Conservation (phyloP, 495 filamentous ascomycete genomes). For the Neurospora tetrasperma region DNA sequence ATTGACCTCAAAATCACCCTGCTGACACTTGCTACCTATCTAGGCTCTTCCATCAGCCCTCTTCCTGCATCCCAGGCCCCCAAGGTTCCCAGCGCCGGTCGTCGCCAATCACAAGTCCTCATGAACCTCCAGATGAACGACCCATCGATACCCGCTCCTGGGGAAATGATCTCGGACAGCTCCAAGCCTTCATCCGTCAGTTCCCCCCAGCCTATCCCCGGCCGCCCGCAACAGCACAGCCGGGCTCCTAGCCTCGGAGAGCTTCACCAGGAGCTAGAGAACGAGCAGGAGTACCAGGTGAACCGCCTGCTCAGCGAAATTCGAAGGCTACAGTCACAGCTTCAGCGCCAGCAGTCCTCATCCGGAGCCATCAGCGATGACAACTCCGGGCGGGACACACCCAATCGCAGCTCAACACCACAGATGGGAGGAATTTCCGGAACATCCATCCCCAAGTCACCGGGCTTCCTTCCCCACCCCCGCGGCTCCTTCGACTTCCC, state of each 20-base stretch:
- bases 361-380: conserved; percentile 54
- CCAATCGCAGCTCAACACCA: conserved; percentile 17
- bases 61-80: conserved; percentile 33
- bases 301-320: conserved; percentile 88
- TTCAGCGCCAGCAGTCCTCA: conserved; percentile 46
- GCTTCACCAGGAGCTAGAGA: conserved; percentile 88
- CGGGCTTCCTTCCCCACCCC: conserved; percentile 43
- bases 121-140: conserved; percentile 70
- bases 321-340: conserved; percentile 71
- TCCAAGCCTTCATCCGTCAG: conserved; percentile 35
- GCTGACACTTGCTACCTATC: conserved; percentile 8
- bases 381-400: conserved; percentile 51
- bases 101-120: conserved; percentile 57
- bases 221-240: conserved; percentile 52
- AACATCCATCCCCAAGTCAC: conserved; percentile 30
- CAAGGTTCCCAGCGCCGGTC: conserved; percentile 44
- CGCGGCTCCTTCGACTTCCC: conserved; percentile 48
- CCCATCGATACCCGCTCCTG: conserved; percentile 47
- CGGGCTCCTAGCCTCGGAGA: conserved; percentile 79
- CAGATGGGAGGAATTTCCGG: conserved; percentile 17
- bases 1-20: background rate
- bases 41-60: conserved; percentile 47
- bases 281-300: conserved; percentile 92
- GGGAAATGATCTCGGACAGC: conserved; percentile 48
- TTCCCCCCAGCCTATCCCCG: conserved; percentile 42